Evolutionary conservation across 805 yeast species (phyloP), one percentile per base, ranked within the genome.

Genomic region (Metschnikowia proteae): DNA sequence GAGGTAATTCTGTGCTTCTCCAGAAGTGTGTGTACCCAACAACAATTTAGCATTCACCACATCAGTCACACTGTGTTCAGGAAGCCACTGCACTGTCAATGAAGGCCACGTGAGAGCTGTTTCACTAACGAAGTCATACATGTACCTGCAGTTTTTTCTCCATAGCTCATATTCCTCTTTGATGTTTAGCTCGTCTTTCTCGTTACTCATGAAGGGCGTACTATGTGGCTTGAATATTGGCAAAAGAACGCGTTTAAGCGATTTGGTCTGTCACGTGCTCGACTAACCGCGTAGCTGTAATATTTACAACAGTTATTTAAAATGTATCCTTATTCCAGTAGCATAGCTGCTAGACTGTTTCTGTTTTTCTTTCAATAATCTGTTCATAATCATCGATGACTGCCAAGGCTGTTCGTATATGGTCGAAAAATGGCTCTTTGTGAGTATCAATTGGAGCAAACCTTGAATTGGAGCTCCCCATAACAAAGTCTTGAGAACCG

Each of bases 91-190:
- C 4, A 85, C 76, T 1, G 92, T 83, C 43, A 87, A 70, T 2
- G 91, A 83, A 1, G 96, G 95, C 95, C 95, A 87, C 9, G 83
- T 79, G 39, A 87, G 67, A 2, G 86, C 88, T 0, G 92, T 84
- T 60, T 87, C 94, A 43, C 86, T 81, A 30, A 87, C 88, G 61
- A 84, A 86, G 58, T 86, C 90, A 56, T 87, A 87, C 94, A 87
- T 86, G 57, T 76, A 81, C 9, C 87, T 84, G 55, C 91, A 86
- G 59, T 86, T 87, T 60, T 86, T 81, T 51, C 88, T 76, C 96
- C 96, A 87, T 53, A 86, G 64, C 51, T 84, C 82, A 61, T 87
- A 86, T 62, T 87, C 95, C 55, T 80, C 83, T 51, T 79, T 69
- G 46, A 80, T 76, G 10, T 80, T 49, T 22, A 42, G 28, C 13